phyloP scores from a whole-genome alignment of 169 alveolate species.

The Cryptosporidium canis region DNA sequence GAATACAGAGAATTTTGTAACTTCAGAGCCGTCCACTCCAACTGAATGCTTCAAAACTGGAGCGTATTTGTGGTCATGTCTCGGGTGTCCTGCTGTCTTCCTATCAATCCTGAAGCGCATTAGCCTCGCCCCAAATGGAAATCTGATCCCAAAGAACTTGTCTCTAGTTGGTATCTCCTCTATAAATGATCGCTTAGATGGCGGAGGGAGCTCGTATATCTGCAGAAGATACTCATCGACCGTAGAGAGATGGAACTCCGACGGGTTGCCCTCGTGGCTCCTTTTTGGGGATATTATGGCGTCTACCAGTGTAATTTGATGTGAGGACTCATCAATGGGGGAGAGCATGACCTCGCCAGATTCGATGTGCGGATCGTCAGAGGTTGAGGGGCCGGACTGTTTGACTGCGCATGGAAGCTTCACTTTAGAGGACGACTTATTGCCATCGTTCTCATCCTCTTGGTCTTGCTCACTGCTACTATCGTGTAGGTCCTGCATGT shows the following conservation, averaged over 20 bases:
- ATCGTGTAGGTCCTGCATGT: neutral
- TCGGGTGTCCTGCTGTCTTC: conserved; percentile 60
- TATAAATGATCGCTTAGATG: neutral
- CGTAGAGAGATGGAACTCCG: neutral
- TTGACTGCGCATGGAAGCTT: neutral
- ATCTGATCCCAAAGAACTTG: conserved; percentile 36
- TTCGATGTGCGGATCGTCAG: neutral
- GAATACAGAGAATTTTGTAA: conserved; percentile 29
- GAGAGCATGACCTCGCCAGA: neutral
- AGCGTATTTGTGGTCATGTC: conserved; percentile 51
- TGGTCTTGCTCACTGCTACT: neutral
- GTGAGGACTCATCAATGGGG: conserved; percentile 34
- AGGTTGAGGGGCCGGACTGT: neutral
- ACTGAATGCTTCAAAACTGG: conserved; percentile 51
- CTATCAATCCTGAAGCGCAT: conserved; percentile 42
- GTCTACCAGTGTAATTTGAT: neutral
- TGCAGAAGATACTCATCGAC: conserved; percentile 5
- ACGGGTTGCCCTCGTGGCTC: neutral
- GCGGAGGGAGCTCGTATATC: conserved; percentile 42
- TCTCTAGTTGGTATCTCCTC: conserved; percentile 33
- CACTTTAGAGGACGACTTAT: neutral
- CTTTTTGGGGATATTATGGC: neutral
- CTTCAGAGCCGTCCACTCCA: conserved; percentile 70
- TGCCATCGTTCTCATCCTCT: neutral
- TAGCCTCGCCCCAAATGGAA: conserved; percentile 62